phyloP scores from a whole-genome alignment of 441 rosid species.

The Melastoma candidum region DNA sequence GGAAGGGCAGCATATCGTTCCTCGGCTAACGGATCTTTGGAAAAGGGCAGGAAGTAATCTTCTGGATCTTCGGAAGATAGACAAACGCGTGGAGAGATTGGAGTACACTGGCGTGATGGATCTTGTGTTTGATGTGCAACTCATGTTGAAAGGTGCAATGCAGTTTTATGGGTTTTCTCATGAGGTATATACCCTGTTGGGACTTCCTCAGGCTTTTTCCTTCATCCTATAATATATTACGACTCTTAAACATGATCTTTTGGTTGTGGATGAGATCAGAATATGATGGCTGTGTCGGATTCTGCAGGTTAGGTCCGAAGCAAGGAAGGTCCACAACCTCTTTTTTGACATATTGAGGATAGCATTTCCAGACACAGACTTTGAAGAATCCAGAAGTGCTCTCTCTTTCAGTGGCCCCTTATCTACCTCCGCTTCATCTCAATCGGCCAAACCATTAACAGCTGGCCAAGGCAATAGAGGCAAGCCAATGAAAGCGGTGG shows the following conservation, averaged over 20 bases:
- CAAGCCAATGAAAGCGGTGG: conserved; percentile 48
- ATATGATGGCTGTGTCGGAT: conserved; percentile 1
- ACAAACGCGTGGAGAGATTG: conserved; percentile 69
- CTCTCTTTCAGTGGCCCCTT: conserved; percentile 56
- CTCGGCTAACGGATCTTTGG: conserved; percentile 87
- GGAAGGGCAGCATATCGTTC: conserved; percentile 95
- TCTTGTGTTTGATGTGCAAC: conserved; percentile 84
- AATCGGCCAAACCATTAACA: conserved; percentile 42
- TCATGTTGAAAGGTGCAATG: conserved; percentile 85
- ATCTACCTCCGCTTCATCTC: conserved; percentile 36
- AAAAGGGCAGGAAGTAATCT: conserved; percentile 67
- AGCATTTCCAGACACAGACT: conserved; percentile 85
- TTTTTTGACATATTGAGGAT: conserved; percentile 93
- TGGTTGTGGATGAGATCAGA: too few relatives aligned
- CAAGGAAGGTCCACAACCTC: conserved; percentile 92
- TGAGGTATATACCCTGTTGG: conserved; percentile 47
- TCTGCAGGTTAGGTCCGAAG: conserved; percentile 89
- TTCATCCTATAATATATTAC: too few relatives aligned
- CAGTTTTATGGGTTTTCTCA: conserved; percentile 74
- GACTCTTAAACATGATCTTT: too few relatives aligned
- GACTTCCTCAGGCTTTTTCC: neutral
- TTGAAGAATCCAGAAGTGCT: conserved; percentile 68
- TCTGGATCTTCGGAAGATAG: conserved; percentile 85
- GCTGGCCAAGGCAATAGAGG: conserved; percentile 61
- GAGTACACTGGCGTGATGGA: conserved; percentile 81